Conservation (phyloP, 768 basidiomycete genomes). For the Plicaturopsis crispa region DNA sequence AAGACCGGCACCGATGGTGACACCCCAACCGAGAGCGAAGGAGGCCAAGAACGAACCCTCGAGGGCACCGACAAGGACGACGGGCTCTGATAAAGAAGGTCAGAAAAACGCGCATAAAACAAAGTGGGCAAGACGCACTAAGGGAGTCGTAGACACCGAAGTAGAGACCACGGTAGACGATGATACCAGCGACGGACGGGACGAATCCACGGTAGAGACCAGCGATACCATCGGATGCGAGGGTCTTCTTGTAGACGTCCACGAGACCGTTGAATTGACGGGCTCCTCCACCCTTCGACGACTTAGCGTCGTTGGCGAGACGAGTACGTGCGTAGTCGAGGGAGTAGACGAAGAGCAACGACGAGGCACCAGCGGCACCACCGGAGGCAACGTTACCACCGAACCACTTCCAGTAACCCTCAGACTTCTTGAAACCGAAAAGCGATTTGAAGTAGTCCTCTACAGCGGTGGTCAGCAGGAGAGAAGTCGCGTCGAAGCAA, state of each 20-base stretch:
- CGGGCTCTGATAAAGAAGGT: slow-evolving; percentile 60
- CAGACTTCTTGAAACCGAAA: slow-evolving; percentile 97
- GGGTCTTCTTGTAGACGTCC: slow-evolving; percentile 96
- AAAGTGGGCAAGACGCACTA: slow-evolving; percentile 43
- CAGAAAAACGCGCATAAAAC: slow-evolving; percentile 14
- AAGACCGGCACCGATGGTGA: slow-evolving; percentile 98
- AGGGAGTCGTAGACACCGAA: slow-evolving; percentile 96
- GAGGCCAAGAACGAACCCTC: slow-evolving; percentile 97
- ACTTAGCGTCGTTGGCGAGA: slow-evolving; percentile 97
- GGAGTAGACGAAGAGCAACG: slow-evolving; percentile 98
- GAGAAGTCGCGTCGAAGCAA: slow-evolving; percentile 10
- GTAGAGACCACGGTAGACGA: slow-evolving; percentile 99
- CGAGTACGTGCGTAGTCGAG: slow-evolving; percentile 99
- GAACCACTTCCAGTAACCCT: slow-evolving; percentile 99
- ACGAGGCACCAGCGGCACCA: slow-evolving; percentile 99
- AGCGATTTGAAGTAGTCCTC: slow-evolving; percentile 99
- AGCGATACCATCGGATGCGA: slow-evolving; percentile 94
- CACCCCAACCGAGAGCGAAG: slow-evolving; percentile 97
- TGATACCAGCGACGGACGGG: slow-evolving; percentile 98
- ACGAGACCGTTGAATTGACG: slow-evolving; percentile 99
- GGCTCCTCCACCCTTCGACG: slow-evolving; percentile 81
- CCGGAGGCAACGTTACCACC: slow-evolving; percentile 96
- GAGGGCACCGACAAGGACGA: slow-evolving; percentile 92
- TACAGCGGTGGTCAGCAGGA: slow-evolving; percentile 20
- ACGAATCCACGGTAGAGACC: slow-evolving; percentile 99